phyloP scores from a whole-genome alignment of 495 filamentous ascomycete genomes.

The Penicillium malachiteum region DNA sequence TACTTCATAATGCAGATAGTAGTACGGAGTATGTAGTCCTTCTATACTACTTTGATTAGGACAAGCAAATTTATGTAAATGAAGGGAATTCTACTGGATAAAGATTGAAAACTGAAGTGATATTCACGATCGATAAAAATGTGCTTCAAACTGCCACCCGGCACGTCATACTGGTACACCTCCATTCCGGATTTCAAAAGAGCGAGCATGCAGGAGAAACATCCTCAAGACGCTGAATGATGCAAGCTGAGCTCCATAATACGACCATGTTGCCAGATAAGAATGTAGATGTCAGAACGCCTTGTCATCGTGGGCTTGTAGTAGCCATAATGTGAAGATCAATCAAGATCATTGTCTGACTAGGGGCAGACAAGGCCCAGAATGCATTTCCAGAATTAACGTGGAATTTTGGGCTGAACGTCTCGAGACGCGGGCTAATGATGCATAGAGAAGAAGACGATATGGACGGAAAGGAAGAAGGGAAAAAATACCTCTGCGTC shows the following conservation, averaged over 20 bases:
- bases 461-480: background rate
- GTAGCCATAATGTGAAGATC: conserved; percentile 1
- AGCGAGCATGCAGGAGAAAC: background rate
- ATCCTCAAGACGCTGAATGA: background rate
- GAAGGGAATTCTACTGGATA: background rate
- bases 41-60: too few relatives aligned
- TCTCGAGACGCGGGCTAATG: conserved; percentile 2
- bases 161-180: conserved; percentile 18
- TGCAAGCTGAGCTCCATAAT: conserved; percentile 16
- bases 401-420: conserved; percentile 6
- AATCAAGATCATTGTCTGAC: conserved; percentile 5
- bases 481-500: conserved; percentile 5
- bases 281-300: conserved; percentile 15
- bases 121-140: conserved; percentile 18
- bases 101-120: background rate
- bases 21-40: too few relatives aligned
- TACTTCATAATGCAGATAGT: too few relatives aligned
- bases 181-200: conserved; percentile 3
- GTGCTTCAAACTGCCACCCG: conserved; percentile 16
- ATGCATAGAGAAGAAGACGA: background rate
- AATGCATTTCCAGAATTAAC: conserved; percentile 5
- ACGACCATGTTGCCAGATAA: conserved; percentile 15
- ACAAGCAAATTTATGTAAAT: too few relatives aligned
- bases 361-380: background rate
- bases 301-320: conserved; percentile 6